phyloP scores from a whole-genome alignment of 164 flowering plant genomes.

The Cinnamomum micranthum region DNA sequence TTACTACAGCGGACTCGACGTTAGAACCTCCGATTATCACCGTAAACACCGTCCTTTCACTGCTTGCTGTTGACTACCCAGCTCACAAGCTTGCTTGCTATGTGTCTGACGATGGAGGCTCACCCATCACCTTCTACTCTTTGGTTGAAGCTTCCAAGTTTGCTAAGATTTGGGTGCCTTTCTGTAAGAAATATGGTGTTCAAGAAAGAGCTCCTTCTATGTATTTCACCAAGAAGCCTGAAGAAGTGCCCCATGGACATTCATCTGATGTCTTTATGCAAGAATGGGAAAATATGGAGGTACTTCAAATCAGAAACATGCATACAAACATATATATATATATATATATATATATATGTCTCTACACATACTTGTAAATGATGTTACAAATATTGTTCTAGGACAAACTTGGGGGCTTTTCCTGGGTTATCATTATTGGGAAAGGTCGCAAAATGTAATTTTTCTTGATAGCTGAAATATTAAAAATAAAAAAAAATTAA shows the following conservation, averaged over 20 bases:
- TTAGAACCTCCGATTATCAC: conserved; percentile 62
- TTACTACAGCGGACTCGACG: conserved; percentile 62
- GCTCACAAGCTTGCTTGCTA: conserved; percentile 63
- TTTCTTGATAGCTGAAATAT: too few species aligned
- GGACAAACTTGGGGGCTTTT: too few species aligned
- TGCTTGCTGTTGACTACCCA: conserved; percentile 64
- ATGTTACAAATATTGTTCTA: too few species aligned
- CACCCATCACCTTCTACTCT: conserved; percentile 52
- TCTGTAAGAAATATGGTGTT: conserved; percentile 52
- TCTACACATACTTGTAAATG: too few species aligned
- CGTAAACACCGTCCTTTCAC: conserved; percentile 55
- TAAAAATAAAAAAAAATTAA: too few species aligned
- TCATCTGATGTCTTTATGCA: conserved; percentile 33
- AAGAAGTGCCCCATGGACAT: background rate
- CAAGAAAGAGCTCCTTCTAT: conserved; percentile 52
- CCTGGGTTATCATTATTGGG: too few species aligned
- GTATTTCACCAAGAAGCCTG: conserved; percentile 27
- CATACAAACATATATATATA: background rate
- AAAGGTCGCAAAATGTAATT: too few species aligned
- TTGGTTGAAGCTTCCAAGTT: conserved; percentile 45
- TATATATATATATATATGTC: too few species aligned
- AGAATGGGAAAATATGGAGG: conserved; percentile 48
- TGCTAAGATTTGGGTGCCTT: conserved; percentile 62
- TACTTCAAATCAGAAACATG: conserved; percentile 4
- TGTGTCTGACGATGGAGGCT: conserved; percentile 62